Evolutionary conservation across 352 stramenopile species (phyloP), one percentile per base, ranked within the genome.

Genomic region (Phytophthora pisi): DNA sequence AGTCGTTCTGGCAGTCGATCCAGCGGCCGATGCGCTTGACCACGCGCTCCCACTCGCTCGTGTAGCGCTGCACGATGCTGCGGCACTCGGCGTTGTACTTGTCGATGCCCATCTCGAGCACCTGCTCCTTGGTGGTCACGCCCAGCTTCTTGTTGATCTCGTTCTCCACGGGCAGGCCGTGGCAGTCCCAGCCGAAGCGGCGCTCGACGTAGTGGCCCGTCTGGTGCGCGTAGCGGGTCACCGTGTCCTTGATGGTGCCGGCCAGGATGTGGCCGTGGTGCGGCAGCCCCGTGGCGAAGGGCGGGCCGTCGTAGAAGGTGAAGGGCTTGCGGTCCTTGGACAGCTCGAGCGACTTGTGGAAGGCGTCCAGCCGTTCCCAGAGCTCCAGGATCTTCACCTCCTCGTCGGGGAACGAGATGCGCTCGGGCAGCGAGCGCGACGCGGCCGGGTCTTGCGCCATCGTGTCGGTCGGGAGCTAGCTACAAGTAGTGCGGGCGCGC

Each of bases 1-100:
- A 99, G 84, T 99, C 98, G 82, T 99, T 99, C 76, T 99, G 75
- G 78, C 99, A 99, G 82, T 99, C 98, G 77, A 99, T 99, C 98
- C 98, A 99, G 51, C 98, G 88, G 15, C 98, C 98, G 57, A 99
- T 91, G 61, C 98, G 89, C 68, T 96, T 99, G 20, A 99, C 96
- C 34, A 98, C 98, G 23, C 77, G 81, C 79, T 99, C 96, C 98
- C 98, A 99, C 87, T 99, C 98, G 69, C 95, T 96, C 10, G 96
- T 99, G 84, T 99, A 99, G 26, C 98, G 84, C 59, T 92, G 96
- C 16, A 99, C 98, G 72, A 99, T 99, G 61, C 88, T 72, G 46
- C 98, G 93, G 79, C 98, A 99, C 66, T 98, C 97, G 34, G 86
- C 92, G 75, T 99, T 99, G 91, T 99, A 99, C 79, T 97, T 98